phyloP scores from a whole-genome alignment of 768 basidiomycete species.

The Naganishia vaughanmartiniae region DNA sequence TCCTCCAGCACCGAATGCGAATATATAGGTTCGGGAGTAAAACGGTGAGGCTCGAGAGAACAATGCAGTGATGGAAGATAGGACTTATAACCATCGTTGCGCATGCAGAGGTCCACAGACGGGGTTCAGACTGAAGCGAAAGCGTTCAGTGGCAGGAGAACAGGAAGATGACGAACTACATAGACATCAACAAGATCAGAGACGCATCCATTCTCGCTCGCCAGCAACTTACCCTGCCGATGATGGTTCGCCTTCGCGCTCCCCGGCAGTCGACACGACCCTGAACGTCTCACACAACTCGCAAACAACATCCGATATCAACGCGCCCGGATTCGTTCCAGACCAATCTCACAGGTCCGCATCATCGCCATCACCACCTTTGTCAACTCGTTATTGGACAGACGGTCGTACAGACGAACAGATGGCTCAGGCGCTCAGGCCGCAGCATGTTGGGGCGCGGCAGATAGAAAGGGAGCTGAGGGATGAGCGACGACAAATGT shows the following conservation, averaged over 20 bases:
- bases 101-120: slow-evolving; percentile 19
- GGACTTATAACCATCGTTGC: background rate
- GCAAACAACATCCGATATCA: background rate
- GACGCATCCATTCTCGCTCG: background rate
- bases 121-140: slow-evolving; percentile 8
- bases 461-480: background rate
- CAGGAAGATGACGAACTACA: background rate
- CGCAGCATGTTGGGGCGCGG: background rate
- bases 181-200: background rate
- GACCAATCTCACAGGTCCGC: background rate
- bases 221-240: background rate
- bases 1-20: slow-evolving; percentile 12
- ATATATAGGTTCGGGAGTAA: slow-evolving; percentile 21
- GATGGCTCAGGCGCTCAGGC: background rate
- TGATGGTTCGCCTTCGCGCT: background rate
- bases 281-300: background rate
- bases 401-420: background rate
- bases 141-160: background rate
- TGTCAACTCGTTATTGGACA: background rate
- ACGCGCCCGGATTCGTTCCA: background rate
- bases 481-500: background rate
- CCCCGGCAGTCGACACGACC: background rate
- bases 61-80: background rate
- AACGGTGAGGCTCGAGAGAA: slow-evolving; percentile 1
- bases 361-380: background rate